A percentile compares a stretch with the other conserved stretches of the same genome.
Conservation (phyloP, 495 filamentous ascomycete genomes). For the Annulohypoxylon moriforme region DNA sequence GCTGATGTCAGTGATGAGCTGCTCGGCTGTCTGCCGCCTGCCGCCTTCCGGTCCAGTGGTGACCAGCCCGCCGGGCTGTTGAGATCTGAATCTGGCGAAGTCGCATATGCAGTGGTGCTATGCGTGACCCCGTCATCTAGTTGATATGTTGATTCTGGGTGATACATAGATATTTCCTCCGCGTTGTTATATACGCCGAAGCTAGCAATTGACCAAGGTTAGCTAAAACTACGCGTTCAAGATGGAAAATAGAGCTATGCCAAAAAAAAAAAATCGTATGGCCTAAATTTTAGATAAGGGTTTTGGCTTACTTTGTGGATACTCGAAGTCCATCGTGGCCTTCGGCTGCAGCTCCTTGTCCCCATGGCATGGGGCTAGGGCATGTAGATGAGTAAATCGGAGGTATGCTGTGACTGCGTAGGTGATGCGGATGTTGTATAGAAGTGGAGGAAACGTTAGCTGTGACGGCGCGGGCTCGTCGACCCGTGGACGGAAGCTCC, state of each 20-base stretch:
- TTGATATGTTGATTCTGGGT: constrained; percentile 44
- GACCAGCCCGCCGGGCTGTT: constrained; percentile 45
- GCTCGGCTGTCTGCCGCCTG: constrained; percentile 25
- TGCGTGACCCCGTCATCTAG: constrained; percentile 44
- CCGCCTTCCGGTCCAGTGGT: constrained; percentile 41
- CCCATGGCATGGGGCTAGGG: constrained; percentile 45
- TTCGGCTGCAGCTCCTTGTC: constrained; percentile 33
- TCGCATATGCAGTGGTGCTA: constrained; percentile 43
- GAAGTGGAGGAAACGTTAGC: constrained; percentile 33
- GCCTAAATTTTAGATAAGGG: background rate
- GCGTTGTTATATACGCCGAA: constrained; percentile 43
- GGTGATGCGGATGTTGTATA: constrained; percentile 38
- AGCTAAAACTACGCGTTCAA: constrained; percentile 3
- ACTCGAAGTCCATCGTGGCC: constrained; percentile 39
- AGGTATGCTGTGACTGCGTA: constrained; percentile 48
- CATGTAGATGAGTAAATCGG: constrained; percentile 40
- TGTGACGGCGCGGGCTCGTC: constrained; percentile 44
- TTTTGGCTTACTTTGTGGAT: constrained; percentile 39
- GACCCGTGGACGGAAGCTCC: constrained; percentile 38
- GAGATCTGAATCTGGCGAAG: constrained; percentile 46
- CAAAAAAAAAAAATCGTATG: background rate
- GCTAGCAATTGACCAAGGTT: constrained; percentile 26
- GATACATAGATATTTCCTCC: constrained; percentile 45
- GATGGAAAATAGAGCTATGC: background rate
- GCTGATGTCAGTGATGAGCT: constrained; percentile 43